Percentiles rank a stretch among this genome's conserved stretches.
Conservation (phyloP, 2,329 filamentous ascomycete species). For the Fusarium caatingaense region DNA sequence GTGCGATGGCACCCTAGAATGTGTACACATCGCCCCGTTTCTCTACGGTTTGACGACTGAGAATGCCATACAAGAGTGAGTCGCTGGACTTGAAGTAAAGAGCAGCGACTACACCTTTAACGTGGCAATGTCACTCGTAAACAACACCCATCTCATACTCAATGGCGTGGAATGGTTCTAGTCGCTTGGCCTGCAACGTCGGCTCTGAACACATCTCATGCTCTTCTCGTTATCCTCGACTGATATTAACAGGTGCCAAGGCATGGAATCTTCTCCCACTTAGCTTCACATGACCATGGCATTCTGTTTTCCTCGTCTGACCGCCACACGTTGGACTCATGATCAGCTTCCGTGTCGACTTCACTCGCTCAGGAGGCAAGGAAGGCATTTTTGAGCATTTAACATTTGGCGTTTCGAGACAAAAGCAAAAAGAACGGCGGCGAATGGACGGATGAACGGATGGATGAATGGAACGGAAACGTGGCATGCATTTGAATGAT, state of each 20-base stretch:
- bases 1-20: constrained; percentile 46
- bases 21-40: constrained; percentile 53
- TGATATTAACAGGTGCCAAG: constrained; percentile 13
- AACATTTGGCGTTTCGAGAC: constrained; percentile 48
- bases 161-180: constrained; percentile 14
- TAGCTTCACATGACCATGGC: constrained; percentile 30
- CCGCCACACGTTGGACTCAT: constrained; percentile 44
- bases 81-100: constrained; percentile 30
- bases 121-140: constrained; percentile 33
- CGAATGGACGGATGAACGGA: constrained; percentile 48
- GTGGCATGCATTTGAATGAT: constrained; percentile 50
- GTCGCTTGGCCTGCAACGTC: neutral
- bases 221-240: constrained; percentile 30
- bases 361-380: constrained; percentile 28
- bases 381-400: constrained; percentile 46
- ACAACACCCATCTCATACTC: constrained; percentile 40
- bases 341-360: constrained; percentile 32
- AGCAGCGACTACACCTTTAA: constrained; percentile 35
- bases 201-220: constrained; percentile 7
- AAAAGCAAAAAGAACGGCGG: constrained; percentile 48
- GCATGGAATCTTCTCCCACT: constrained; percentile 35
- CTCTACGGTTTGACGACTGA: constrained; percentile 52
- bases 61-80: constrained; percentile 48
- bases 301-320: constrained; percentile 42
- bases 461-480: constrained; percentile 48